Evolutionary conservation across 2,329 filamentous ascomycete species (phyloP).

Genomic region (Claviceps citrina): DNA sequence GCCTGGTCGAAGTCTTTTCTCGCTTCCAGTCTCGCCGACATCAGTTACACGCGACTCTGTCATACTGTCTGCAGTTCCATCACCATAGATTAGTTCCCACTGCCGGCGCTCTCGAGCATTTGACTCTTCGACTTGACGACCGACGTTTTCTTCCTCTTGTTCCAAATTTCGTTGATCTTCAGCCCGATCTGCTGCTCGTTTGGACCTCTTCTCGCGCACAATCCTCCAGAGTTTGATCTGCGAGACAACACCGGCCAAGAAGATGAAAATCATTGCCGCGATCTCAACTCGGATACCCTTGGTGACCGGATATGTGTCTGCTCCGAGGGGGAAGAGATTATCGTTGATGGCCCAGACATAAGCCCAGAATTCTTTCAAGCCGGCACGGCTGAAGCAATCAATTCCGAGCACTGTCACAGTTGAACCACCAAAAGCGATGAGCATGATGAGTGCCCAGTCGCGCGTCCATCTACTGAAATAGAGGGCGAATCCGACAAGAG

Average conservation of each 20-base stretch:
- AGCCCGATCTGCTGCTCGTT: conserved; percentile 34
- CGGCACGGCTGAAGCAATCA: conserved; percentile 80
- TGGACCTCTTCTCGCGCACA: conserved; percentile 46
- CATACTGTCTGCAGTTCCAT: conserved; percentile 28
- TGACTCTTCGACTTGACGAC: conserved; percentile 47
- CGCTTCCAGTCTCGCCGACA: conserved; percentile 31
- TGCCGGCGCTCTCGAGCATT: conserved; percentile 44
- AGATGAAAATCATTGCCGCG: conserved; percentile 60
- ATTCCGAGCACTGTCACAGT: conserved; percentile 70
- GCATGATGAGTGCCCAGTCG: conserved; percentile 59
- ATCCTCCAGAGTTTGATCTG: conserved; percentile 79
- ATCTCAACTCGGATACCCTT: conserved; percentile 76
- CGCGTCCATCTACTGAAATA: conserved; percentile 69
- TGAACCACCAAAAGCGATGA: conserved; percentile 67
- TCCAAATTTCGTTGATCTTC: conserved; percentile 39
- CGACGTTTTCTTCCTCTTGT: conserved; percentile 53
- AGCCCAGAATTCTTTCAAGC: conserved; percentile 89
- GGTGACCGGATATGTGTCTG: conserved; percentile 69
- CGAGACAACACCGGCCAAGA: conserved; percentile 60
- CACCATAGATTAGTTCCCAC: conserved; percentile 69
- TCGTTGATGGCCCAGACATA: conserved; percentile 79
- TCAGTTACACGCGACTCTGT: conserved; percentile 33
- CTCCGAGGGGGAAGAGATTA: conserved; percentile 61
- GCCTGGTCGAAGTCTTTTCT: conserved; percentile 25
- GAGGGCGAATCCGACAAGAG: conserved; percentile 50